Conservation (phyloP, 805 yeast genomes). For the Yamadazyma tumulicola region DNA sequence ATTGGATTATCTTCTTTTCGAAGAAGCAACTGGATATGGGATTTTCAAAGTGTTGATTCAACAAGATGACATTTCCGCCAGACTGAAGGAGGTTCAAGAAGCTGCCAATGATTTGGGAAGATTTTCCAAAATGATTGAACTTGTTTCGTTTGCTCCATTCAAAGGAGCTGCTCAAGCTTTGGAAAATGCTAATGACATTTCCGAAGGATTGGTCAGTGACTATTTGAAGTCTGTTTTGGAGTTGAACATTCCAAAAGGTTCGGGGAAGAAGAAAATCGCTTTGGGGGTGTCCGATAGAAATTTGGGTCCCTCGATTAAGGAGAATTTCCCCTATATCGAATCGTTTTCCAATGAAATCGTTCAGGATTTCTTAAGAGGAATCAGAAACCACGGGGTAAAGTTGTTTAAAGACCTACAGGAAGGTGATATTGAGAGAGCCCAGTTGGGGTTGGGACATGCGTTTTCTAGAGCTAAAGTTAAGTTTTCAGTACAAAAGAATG, state of each 20-base stretch:
- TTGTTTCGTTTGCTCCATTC: constrained; percentile 95
- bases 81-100: constrained; percentile 90
- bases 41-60: constrained; percentile 89
- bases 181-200: constrained; percentile 95
- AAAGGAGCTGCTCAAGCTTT: constrained; percentile 99
- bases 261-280: constrained; percentile 62
- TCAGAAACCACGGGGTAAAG: constrained; percentile 86
- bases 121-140: constrained; percentile 89
- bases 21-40: constrained; percentile 98
- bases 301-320: constrained; percentile 96
- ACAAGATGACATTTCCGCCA: constrained; percentile 90
- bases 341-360: constrained; percentile 88
- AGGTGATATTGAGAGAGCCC: constrained; percentile 97
- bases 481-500: constrained; percentile 98
- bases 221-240: constrained; percentile 86
- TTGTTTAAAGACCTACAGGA: constrained; percentile 86
- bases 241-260: constrained; percentile 80
- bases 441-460: constrained; percentile 98
- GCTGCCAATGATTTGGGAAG: constrained; percentile 80
- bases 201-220: constrained; percentile 95
- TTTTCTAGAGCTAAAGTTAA: constrained; percentile 98
- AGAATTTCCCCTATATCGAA: constrained; percentile 81
- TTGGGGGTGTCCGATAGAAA: constrained; percentile 93
- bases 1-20: constrained; percentile 88
- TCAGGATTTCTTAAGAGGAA: constrained; percentile 93